Conservation (phyloP, 768 basidiomycete genomes). For the Mycena capillaripes region DNA sequence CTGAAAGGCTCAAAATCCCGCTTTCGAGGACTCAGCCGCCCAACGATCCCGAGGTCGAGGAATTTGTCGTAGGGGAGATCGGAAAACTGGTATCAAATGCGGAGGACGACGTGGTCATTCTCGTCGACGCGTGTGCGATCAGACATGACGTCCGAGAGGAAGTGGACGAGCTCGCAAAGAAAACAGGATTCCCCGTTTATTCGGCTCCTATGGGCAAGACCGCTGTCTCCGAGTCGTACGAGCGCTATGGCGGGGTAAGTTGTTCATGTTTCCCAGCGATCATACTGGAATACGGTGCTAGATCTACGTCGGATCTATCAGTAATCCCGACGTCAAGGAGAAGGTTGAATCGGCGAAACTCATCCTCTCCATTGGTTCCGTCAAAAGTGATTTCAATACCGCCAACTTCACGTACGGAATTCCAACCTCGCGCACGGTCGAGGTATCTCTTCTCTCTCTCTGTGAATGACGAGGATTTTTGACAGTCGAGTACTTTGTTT, state of each 20-base stretch:
- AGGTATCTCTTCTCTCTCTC: constrained; percentile 56
- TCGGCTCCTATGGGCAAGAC: constrained; percentile 88
- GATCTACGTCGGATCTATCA: constrained; percentile 85
- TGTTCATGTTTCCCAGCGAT: background rate
- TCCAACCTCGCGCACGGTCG: constrained; percentile 69
- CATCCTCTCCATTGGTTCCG: constrained; percentile 78
- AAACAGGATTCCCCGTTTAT: constrained; percentile 80
- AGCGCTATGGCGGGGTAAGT: constrained; percentile 86
- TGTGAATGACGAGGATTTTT: background rate
- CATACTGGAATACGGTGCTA: constrained; percentile 40
- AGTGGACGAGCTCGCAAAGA: constrained; percentile 69
- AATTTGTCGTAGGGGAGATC: constrained; percentile 82
- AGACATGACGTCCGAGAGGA: constrained; percentile 79
- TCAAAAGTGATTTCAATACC: constrained; percentile 89
- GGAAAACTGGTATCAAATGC: constrained; percentile 72
- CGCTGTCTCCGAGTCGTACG: constrained; percentile 74
- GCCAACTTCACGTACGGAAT: constrained; percentile 88
- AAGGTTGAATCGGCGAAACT: constrained; percentile 82
- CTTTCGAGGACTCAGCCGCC: constrained; percentile 62
- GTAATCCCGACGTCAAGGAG: constrained; percentile 73
- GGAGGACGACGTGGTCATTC: constrained; percentile 76
- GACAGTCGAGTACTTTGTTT: constrained; percentile 7
- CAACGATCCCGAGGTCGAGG: constrained; percentile 72
- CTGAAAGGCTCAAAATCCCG: constrained; percentile 72
- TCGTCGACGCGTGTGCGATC: constrained; percentile 85